These are phyloP conservation scores for Gloeostereum incarnatum DNA, from an alignment of 768 basidiomycete genomes.

Conservation along the genomic window DNA sequence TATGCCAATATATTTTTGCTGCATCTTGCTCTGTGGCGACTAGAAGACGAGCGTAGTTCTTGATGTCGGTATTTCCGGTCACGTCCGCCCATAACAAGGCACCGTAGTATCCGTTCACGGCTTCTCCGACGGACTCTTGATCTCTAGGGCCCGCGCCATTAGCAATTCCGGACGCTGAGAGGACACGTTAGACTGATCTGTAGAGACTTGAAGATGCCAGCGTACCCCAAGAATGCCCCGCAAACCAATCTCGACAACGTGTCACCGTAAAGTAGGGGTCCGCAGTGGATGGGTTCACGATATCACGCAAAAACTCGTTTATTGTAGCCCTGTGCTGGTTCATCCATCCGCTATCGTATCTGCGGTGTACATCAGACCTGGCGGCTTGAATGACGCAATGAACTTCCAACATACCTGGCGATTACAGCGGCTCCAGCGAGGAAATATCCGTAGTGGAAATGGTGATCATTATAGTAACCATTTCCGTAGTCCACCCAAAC, in stretches of 20 bases:
- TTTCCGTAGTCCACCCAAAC: constrained; percentile 23
- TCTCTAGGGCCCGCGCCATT: constrained; percentile 23
- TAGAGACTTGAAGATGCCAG: not conserved
- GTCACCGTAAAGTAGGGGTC: constrained; percentile 22
- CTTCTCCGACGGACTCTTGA: constrained; percentile 23
- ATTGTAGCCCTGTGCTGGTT: constrained; percentile 15
- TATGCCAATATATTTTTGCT: constrained; percentile 24
- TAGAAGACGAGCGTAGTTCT: constrained; percentile 21
- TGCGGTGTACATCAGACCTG: not conserved
- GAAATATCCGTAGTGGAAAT: constrained; percentile 26
- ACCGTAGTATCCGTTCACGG: constrained; percentile 25
- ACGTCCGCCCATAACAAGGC: constrained; percentile 22
- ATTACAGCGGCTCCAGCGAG: constrained; percentile 20
- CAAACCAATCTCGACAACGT: constrained; percentile 24
- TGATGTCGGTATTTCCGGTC: constrained; percentile 19
- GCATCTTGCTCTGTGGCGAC: constrained; percentile 24
- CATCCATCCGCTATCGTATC: constrained; percentile 17
- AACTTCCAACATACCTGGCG: constrained; percentile 15
- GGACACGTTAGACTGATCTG: not conserved
- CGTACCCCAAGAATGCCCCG: constrained; percentile 26
- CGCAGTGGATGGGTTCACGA: constrained; percentile 20
- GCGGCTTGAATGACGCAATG: not conserved
- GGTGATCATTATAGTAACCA: constrained; percentile 25
- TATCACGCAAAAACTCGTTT: constrained; percentile 21
- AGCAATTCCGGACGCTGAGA: constrained; percentile 22